A percentile compares a stretch with the other conserved stretches of the same genome.
Evolutionary conservation across 1,284 basidiomycete genomes (phyloP).

Genomic region (Sanghuangporus weigelae): DNA sequence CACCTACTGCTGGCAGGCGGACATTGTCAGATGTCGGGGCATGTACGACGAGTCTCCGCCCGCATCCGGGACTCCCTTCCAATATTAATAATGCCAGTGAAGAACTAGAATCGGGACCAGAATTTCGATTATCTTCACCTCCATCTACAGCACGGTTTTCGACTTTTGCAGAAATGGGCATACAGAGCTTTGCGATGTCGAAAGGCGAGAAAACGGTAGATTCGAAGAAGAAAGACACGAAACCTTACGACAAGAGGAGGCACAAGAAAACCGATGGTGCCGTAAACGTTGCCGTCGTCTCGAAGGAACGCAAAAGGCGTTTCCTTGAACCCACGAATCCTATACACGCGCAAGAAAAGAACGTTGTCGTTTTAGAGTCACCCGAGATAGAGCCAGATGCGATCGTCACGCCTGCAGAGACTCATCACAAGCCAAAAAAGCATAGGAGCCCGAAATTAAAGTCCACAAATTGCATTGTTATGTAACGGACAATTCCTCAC

Average conservation of each 20-base stretch:
- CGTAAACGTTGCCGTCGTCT: neutral
- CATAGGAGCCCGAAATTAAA: neutral
- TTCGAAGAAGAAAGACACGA: neutral
- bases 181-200: constrained; percentile 8
- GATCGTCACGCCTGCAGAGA: neutral
- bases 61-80: neutral
- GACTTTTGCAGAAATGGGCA: constrained; percentile 14
- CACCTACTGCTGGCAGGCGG: neutral
- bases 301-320: neutral
- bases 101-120: neutral
- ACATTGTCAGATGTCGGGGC: constrained; percentile 1
- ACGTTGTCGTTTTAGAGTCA: no score
- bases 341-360: no score
- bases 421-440: neutral
- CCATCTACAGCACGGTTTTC: neutral
- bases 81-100: neutral
- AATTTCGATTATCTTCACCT: neutral
- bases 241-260: neutral
- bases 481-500: neutral
- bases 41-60: neutral
- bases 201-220: constrained; percentile 9
- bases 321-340: neutral
- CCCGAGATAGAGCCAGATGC: neutral
- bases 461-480: neutral
- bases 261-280: neutral